These are phyloP conservation scores for Trichocladium antarcticum DNA, from an alignment of 495 filamentous ascomycete species.

Conservation along the genomic window DNA sequence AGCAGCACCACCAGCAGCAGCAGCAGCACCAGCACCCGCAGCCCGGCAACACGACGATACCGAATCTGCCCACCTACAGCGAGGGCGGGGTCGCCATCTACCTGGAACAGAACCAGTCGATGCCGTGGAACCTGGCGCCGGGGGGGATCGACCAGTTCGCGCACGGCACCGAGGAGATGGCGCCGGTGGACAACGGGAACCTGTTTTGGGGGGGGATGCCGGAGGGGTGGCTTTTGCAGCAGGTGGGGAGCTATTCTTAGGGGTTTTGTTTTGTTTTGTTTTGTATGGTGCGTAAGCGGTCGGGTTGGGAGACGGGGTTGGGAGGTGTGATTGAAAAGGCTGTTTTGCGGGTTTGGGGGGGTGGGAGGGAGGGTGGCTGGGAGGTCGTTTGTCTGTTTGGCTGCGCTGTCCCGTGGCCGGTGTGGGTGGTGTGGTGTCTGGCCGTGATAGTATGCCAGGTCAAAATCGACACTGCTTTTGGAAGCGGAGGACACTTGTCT, in stretches of 20 bases:
- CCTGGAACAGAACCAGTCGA: slow-evolving; percentile 23
- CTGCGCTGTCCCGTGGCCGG: too few species aligned
- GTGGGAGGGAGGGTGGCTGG: neutral
- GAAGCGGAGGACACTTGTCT: slow-evolving; percentile 32
- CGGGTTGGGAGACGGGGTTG: neutral
- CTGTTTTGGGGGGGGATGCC: slow-evolving; percentile 20
- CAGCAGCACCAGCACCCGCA: neutral
- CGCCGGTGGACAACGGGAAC: slow-evolving; percentile 16
- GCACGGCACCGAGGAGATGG: slow-evolving; percentile 23
- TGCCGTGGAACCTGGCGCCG: slow-evolving; percentile 26
- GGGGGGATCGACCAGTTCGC: slow-evolving; percentile 35
- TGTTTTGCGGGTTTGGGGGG: neutral
- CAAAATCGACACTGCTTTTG: too few species aligned
- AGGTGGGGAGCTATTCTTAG: neutral
- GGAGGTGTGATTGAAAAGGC: neutral
- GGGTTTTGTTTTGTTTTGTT: too few species aligned
- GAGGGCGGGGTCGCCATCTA: slow-evolving; percentile 19
- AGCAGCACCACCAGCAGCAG: neutral
- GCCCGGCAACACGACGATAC: neutral
- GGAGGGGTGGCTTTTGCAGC: slow-evolving; percentile 1
- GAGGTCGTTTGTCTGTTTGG: neutral
- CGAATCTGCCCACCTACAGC: slow-evolving; percentile 16
- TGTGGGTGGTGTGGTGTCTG: too few species aligned
- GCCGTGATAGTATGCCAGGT: too few species aligned
- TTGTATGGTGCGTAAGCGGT: too few species aligned